A percentile compares a stretch with the other conserved stretches of the same genome.
Conservation (phyloP, 495 filamentous ascomycete genomes). For the Penicillium taxi region DNA sequence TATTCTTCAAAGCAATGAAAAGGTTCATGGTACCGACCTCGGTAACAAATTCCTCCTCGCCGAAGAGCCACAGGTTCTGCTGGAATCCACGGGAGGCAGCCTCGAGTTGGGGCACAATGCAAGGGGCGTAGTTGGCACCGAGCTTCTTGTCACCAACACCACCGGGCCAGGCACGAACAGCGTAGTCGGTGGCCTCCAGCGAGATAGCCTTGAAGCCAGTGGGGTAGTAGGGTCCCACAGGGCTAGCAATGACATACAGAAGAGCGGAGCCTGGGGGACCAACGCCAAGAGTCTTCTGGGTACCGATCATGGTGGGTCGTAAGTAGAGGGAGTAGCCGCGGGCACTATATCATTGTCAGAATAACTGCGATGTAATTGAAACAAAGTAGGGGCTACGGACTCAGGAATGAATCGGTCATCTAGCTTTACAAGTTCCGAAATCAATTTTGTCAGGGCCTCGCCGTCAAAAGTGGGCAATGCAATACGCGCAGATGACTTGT, state of each 20-base stretch:
- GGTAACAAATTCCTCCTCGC: constrained; percentile 86
- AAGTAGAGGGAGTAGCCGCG: constrained; percentile 91
- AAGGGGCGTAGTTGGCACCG: constrained; percentile 95
- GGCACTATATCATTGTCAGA: constrained; percentile 27
- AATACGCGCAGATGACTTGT: constrained; percentile 81
- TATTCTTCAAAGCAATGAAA: constrained; percentile 73
- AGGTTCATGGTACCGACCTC: constrained; percentile 99
- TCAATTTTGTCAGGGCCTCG: constrained; percentile 64
- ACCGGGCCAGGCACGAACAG: constrained; percentile 94
- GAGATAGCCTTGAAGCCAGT: constrained; percentile 95
- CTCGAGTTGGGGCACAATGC: constrained; percentile 85
- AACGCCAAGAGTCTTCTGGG: constrained; percentile 86
- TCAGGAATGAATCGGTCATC: constrained; percentile 84
- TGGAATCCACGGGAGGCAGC: constrained; percentile 87
- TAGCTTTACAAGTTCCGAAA: constrained; percentile 66
- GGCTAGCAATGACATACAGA: constrained; percentile 89
- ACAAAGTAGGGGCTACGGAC: constrained; percentile 26
- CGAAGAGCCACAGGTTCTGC: constrained; percentile 97
- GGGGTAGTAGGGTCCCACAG: constrained; percentile 96
- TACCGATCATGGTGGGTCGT: constrained; percentile 93
- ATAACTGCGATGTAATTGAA: background rate
- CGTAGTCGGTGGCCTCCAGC: constrained; percentile 87
- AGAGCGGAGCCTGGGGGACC: constrained; percentile 84
- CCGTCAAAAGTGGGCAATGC: constrained; percentile 78
- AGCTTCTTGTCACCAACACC: constrained; percentile 97